A percentile compares a stretch with the other conserved stretches of the same genome.
Evolutionary conservation across 2,329 filamentous ascomycete genomes (phyloP).

Genomic region (Pyrenophora teres): DNA sequence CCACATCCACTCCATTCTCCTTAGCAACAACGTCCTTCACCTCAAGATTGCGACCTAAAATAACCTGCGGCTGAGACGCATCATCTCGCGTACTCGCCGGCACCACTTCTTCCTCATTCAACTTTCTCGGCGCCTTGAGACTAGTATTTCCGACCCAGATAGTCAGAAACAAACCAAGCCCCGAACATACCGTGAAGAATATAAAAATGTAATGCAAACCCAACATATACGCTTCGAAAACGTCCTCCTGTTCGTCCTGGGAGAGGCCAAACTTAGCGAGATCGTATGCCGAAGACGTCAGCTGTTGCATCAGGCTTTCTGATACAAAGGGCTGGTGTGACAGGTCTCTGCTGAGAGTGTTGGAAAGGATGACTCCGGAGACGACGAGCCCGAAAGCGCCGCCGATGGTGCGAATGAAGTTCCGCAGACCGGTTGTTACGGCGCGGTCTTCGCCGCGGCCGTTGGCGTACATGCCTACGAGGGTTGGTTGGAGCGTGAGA

Average conservation of each 20-base stretch:
- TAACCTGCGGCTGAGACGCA: background rate
- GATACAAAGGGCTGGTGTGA: constrained; percentile 15
- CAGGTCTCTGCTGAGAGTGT: constrained; percentile 20
- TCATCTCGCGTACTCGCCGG: background rate
- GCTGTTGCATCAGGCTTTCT: constrained; percentile 13
- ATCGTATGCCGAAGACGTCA: constrained; percentile 30
- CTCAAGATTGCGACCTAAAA: background rate
- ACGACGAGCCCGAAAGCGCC: constrained; percentile 64
- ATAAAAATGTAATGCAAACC: constrained; percentile 28
- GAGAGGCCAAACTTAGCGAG: constrained; percentile 18
- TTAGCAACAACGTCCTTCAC: background rate
- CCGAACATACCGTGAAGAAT: constrained; percentile 24
- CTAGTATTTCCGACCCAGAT: constrained; percentile 29
- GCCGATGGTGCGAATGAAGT: constrained; percentile 65
- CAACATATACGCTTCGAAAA: constrained; percentile 24
- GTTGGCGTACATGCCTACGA: constrained; percentile 61
- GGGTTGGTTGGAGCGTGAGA: constrained; percentile 56
- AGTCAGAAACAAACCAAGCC: constrained; percentile 21
- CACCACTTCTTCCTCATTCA: constrained; percentile 9
- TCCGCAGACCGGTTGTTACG: constrained; percentile 65
- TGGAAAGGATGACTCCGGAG: constrained; percentile 24
- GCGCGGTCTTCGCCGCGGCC: constrained; percentile 60
- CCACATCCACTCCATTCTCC: background rate
- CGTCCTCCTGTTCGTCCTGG: constrained; percentile 7
- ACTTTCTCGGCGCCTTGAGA: constrained; percentile 29